Evolutionary conservation across 768 basidiomycete species (phyloP), one percentile per base, ranked within the genome.

Genomic region (Boletus eberwhitei): DNA sequence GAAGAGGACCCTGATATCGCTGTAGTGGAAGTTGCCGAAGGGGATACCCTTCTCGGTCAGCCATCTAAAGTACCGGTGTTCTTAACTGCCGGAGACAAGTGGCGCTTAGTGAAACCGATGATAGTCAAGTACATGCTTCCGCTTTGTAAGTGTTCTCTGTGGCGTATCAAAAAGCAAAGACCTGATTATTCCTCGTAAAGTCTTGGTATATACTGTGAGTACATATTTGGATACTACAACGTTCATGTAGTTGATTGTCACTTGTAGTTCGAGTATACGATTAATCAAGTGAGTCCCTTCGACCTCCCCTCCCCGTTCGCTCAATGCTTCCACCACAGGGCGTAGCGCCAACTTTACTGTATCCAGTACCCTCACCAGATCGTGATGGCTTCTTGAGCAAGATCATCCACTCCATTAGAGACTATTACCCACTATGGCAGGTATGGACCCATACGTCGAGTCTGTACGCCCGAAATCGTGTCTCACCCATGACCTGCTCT

Each of bases 351-450:
- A 96, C 93, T 0, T 75, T 98, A 17, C 69, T 98, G 6, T 98
- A 95, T 67, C 86, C 92, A 6, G 80, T 96, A 12, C 94, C 95
- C 0, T 77, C 80, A 0, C 66, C 76, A 1, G 79, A 82, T 8
- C 72, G 74, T 5, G 76, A 86, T 56, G 79, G 83, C 51, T 47
- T 92, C 13, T 76, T 96, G 47, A 82, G 85, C 65, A 82, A 79
- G 65, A 79, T 98, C 55, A 90, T 98, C 53, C 84, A 90, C 63
- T 85, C 83, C 1, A 78, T 93, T 19, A 80, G 93, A 36, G 96
- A 98, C 65, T 98, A 94, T 68, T 98, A 98, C 72, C 94, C 94
- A 2, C 80, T 96, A 38, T 97, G 93, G 90, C 91, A 93, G 85
- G 90, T 87, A 57, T 24, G 78, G 19, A 13, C 37, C 1, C 6